Base-by-base conservation (phyloP, 1,284 basidiomycete genomes). In the Salmacisia buchloeana region DNA sequence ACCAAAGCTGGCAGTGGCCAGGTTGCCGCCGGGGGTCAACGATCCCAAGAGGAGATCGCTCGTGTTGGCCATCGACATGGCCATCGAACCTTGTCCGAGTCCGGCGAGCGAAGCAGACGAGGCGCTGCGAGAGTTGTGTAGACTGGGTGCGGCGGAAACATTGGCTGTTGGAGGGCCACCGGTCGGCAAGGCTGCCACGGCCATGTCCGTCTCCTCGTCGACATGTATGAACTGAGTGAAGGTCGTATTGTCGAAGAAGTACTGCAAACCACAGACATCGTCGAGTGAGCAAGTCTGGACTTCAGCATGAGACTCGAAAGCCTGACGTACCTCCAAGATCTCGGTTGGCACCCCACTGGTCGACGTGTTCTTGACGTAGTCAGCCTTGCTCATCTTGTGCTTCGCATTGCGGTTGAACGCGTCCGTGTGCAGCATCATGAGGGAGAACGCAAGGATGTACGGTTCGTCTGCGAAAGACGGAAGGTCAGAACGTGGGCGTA, bases 361-460 rank as follows among this genome's bases (percentile, higher is more conserved):
- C 1, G 68, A 58, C 9, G 77, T 74, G 60, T 77, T 73, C 7
- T 66, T 38, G 15, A 77, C 64, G 56, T 73, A 79, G 54, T 75
- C 74, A 21, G 60, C 69, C 60, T 77, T 88, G 31, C 65, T 71
- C 96, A 99, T 98, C 83, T 97, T 97, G 68, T 88, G 88, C 82
- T 92, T 97, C 81, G 97, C 97, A 70, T 91, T 92, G 81, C 89
- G 91, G 82, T 98, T 98, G 84, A 97, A 98, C 1, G 89, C 90
- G 78, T 98, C 94, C 12, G 96, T 98, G 78, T 97, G 94, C 52
- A 99, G 84, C 93, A 99, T 97, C 79, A 99, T 96, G 75, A 98
- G 83, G 72, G 94, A 97, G 82, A 98, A 99, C 13, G 94, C 91
- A 45, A 99, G 83, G 54, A 98, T 90, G 82, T 98, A 98, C 4